Base-by-base conservation (phyloP, 345 rosid genomes). In the Camelina laxa region DNA sequence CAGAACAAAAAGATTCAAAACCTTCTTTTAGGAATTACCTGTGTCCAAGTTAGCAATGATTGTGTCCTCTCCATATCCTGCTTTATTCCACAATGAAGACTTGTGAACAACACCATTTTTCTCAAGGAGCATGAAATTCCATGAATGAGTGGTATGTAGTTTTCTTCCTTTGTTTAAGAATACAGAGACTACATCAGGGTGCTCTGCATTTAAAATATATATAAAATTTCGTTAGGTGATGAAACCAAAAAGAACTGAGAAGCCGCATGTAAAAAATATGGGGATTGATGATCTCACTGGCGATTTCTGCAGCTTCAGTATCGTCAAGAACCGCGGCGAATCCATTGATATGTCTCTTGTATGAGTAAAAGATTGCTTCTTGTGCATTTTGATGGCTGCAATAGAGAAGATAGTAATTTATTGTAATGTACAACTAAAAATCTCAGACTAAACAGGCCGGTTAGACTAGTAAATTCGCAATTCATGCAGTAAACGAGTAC, bases 11-110 rank as follows among this genome's bases (percentile, higher is more conserved):
- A 27, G 4, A 27, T 27, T 27, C 22, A 33, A 3, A 2, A 20
- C 19, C 11, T 11, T 38, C 17, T 3, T 33, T 51, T 19, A 11
- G 57, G 30, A 11, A 30, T 48, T 49, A 83, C 93, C 91, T 1
- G 88, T 78, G 67, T 90, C 96, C 16, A 90, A 70, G 65, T 86
- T 90, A 11, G 75, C 91, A 9, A 90, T 85, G 71, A 90, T 90
- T 22, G 68, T 70, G 63, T 81, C 88, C 27, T 74, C 66, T 48
- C 96, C 92, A 45, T 68, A 90, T 39, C 74, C 75, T 2, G 88
- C 81, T 58, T 57, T 83, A 5, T 38, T 81, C 92, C 89, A 86
- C 0, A 84, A 54, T 2, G 91, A 87, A n/a, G 65, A 53, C 1
- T 21, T 14, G 15, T 76, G 85, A 70, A 86, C 41, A 11, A 63